Evolutionary conservation across 106 monocot species (phyloP).

Genomic region (Alisma plantagoaquatica): DNA sequence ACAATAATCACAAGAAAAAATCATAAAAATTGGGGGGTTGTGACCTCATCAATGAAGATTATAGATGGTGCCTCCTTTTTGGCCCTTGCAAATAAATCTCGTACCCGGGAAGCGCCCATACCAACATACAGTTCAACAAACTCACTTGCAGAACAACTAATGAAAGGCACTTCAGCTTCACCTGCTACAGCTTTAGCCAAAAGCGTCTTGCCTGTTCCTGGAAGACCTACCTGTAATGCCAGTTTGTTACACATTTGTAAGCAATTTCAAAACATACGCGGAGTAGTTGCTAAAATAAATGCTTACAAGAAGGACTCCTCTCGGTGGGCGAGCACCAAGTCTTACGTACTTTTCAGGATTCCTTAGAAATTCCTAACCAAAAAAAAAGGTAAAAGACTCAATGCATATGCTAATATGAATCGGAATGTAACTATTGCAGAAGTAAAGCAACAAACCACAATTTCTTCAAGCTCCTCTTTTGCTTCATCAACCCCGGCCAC

Average conservation of each 20-base stretch:
- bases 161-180: slow-evolving; percentile 98
- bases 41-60: slow-evolving; percentile 96
- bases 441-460: no score
- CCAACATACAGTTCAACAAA: slow-evolving; percentile 99
- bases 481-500: slow-evolving; percentile 99
- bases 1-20: no score
- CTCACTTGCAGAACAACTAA: slow-evolving; percentile 98
- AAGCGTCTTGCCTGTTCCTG: slow-evolving; percentile 97
- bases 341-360: slow-evolving; percentile 85
- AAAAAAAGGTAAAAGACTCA: slow-evolving; percentile 7
- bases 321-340: slow-evolving; percentile 95
- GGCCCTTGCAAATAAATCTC: slow-evolving; percentile 97
- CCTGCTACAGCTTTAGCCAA: slow-evolving; percentile 98
- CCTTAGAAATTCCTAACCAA: slow-evolving; percentile 82
- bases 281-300: neutral
- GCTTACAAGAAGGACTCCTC: slow-evolving; percentile 89
- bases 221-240: slow-evolving; percentile 74
- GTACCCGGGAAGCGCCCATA: slow-evolving; percentile 94
- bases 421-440: no score
- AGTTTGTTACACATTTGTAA: no score
- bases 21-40: neutral
- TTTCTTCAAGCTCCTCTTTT: slow-evolving; percentile 98
- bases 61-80: slow-evolving; percentile 97
- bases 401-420: no score
- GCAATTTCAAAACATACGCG: neutral